Conservation (phyloP, 768 basidiomycete genomes). For the Clavulina sp. region DNA sequence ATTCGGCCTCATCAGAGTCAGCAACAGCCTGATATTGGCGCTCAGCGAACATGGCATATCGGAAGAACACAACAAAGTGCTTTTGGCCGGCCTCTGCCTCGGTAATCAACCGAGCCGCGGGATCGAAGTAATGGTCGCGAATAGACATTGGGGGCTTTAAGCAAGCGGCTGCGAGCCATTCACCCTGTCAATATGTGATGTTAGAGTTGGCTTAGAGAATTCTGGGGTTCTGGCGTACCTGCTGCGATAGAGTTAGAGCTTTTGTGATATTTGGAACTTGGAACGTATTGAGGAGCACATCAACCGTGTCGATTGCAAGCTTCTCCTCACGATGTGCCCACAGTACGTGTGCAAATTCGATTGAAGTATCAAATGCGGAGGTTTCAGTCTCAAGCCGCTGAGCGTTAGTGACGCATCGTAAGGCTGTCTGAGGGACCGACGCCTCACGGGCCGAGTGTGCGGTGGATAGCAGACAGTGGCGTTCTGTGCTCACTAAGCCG, state of each 20-base stretch:
- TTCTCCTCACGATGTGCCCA: slow-evolving; percentile 80
- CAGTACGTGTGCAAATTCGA: slow-evolving; percentile 78
- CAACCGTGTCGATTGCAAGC: slow-evolving; percentile 56
- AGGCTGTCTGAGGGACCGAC: slow-evolving; percentile 57
- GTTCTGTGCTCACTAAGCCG: slow-evolving; percentile 42
- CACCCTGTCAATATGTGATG: slow-evolving; percentile 35
- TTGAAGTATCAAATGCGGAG: slow-evolving; percentile 33
- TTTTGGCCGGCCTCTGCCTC: slow-evolving; percentile 12
- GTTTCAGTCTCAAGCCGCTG: slow-evolving; percentile 33
- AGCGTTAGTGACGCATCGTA: slow-evolving; percentile 70
- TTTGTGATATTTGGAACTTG: too few species aligned
- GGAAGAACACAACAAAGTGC: slow-evolving; percentile 62
- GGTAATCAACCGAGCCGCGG: slow-evolving; percentile 29
- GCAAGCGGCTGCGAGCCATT: slow-evolving; percentile 80
- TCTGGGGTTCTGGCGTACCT: too few species aligned
- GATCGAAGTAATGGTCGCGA: slow-evolving; percentile 47
- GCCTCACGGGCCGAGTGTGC: slow-evolving; percentile 51
- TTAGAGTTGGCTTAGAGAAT: neutral
- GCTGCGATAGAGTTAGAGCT: too few species aligned
- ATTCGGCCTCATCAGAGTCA: slow-evolving; percentile 49
- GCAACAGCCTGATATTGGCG: slow-evolving; percentile 58
- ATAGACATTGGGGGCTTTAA: slow-evolving; percentile 63
- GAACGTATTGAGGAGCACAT: neutral
- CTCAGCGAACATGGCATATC: slow-evolving; percentile 83
- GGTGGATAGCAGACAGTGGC: slow-evolving; percentile 47